Base-by-base conservation (phyloP, 2,329 filamentous ascomycete species). In the Dothideomycetes sp. region DNA sequence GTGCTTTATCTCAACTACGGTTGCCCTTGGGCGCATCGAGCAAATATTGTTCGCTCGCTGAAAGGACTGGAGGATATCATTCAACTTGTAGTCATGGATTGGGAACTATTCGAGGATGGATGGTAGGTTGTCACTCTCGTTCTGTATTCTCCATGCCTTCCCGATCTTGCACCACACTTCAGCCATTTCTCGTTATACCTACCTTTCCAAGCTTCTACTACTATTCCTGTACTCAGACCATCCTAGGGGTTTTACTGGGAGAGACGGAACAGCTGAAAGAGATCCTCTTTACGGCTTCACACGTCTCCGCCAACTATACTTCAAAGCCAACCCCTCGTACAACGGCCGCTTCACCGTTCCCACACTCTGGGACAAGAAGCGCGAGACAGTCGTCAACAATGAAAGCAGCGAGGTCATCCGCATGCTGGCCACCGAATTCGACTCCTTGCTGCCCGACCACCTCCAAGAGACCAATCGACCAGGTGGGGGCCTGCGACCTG, bases 321-420 rank as follows among this genome's bases (percentile, higher is more conserved):
- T 84, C 58, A 70, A 72, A 46, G 76, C 73, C 5, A 73, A 87
- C 49, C 70, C 77, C 0, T 62, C 75, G 29, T 89, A 84, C 52
- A 53, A 61, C 1, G 84, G 79, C 1, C 71, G 86, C n/a, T 86
- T 85, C 56, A 91, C 84, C 0, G 84, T 94, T 15, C 88, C 88
- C 0, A 81, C 85, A 3, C 69, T 95, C 40, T 93, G 82, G 64
- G 85, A 94, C 63, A 85, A 77, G 64, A 78, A 81, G 65, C 64
- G 68, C 38, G 73, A 79, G 52, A 74, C 68, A 24, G 93, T 94
- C 54, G 87, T 94, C 46, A 91, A 73, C 73, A 95, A 95, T 50
- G 88, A 94, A 71, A 86, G 82, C 60, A 79, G 80, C 49, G 88
- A 95, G 65, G 94, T 95, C 57, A 79, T 94, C 58, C 79, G 88